Evolutionary conservation across 1,284 basidiomycete species (phyloP).

Genomic region (Moesziomyces aphidis): DNA sequence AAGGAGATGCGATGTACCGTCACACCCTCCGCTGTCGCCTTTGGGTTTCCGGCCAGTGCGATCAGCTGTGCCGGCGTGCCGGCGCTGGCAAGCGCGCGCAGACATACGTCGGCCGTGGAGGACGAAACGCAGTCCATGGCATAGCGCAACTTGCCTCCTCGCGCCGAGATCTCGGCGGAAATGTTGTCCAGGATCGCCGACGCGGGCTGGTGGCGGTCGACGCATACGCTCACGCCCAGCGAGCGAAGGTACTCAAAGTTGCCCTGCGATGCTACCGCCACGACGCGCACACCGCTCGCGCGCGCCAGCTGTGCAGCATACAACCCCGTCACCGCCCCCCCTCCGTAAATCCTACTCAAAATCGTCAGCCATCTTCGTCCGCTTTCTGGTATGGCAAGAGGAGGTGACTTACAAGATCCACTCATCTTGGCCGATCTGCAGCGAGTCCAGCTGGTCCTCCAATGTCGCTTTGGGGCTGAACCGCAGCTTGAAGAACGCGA

Average conservation of each 20-base stretch:
- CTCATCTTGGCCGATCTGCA: constrained; percentile 1
- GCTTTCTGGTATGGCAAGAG: neutral
- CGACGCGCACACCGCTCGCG: constrained; percentile 33
- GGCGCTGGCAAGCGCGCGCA: constrained; percentile 10
- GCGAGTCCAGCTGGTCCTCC: neutral
- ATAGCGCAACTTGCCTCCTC: constrained; percentile 29
- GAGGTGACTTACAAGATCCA: constrained; percentile 48
- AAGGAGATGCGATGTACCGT: constrained; percentile 58
- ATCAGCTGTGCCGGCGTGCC: constrained; percentile 30
- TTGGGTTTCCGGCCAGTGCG: constrained; percentile 58
- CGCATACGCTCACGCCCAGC: constrained; percentile 41
- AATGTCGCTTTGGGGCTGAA: constrained; percentile 8
- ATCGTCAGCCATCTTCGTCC: neutral
- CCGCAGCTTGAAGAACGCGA: constrained; percentile 51
- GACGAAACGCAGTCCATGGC: constrained; percentile 58
- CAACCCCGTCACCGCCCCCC: constrained; percentile 60
- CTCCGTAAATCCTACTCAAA: constrained; percentile 48
- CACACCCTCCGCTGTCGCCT: constrained; percentile 11
- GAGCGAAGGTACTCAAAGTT: constrained; percentile 53
- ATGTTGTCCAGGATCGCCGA: constrained; percentile 33
- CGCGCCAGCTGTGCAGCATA: constrained; percentile 54
- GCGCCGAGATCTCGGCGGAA: constrained; percentile 1
- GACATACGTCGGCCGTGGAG: constrained; percentile 45
- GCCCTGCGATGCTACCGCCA: constrained; percentile 48
- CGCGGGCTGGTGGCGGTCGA: constrained; percentile 45